Conservation (phyloP, 2,329 filamentous ascomycete species). For the Leptoxyphium fumago region DNA sequence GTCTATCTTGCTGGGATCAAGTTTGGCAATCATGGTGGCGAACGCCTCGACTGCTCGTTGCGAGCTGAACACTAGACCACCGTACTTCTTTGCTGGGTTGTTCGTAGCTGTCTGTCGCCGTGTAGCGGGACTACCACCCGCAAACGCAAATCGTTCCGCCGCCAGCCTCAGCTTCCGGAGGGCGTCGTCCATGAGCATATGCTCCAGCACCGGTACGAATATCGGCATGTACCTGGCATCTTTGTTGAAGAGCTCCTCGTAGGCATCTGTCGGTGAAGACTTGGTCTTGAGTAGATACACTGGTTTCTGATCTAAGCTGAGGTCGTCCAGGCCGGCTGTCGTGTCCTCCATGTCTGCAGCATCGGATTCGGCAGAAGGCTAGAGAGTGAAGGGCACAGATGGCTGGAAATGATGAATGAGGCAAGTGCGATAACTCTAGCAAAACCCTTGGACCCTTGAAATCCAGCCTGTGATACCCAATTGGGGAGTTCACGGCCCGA, state of each 20-base stretch:
- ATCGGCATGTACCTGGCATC: conserved; percentile 42
- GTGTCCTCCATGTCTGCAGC: conserved; percentile 12
- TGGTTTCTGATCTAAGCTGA: conserved; percentile 28
- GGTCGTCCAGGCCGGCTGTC: conserved; percentile 9
- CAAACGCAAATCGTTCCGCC: conserved; percentile 32
- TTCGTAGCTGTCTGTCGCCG: conserved; percentile 15
- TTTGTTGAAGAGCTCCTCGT: conserved; percentile 50
- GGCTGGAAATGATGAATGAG: too few relatives aligned
- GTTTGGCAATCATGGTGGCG: conserved; percentile 43
- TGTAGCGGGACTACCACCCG: conserved; percentile 13
- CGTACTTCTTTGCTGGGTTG: conserved; percentile 37
- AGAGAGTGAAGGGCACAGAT: too few relatives aligned
- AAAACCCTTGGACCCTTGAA: too few relatives aligned
- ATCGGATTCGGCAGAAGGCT: not conserved
- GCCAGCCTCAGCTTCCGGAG: conserved; percentile 38
- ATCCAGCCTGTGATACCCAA: too few relatives aligned
- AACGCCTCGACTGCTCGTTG: conserved; percentile 75
- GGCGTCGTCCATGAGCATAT: conserved; percentile 48
- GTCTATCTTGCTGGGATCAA: conserved; percentile 21
- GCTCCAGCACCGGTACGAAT: conserved; percentile 66
- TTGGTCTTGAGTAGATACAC: conserved; percentile 66
- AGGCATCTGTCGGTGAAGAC: conserved; percentile 55
- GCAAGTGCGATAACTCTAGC: too few relatives aligned
- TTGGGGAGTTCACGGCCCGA: too few relatives aligned
- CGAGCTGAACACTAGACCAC: conserved; percentile 72